Base-by-base conservation (phyloP, 768 basidiomycete genomes). In the Crassisporium funariophilum region DNA sequence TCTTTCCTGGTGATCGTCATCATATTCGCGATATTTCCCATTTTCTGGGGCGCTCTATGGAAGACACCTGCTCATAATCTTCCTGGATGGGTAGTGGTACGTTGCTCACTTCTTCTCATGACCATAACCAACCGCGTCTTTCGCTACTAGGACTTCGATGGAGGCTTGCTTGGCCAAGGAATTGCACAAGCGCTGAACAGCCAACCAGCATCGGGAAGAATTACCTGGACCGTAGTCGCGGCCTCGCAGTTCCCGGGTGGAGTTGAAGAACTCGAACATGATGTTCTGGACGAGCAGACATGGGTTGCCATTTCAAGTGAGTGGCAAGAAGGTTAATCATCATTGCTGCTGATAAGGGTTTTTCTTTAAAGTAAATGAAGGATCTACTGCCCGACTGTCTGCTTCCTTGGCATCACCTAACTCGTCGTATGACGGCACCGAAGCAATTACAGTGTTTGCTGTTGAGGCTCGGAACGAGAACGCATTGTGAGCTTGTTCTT, bases 41-140 rank as follows among this genome's bases (percentile, higher is more conserved):
- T 85, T 36, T 84, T 77, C 59, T 85, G 82, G 81, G 71, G 70
- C 4, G 56, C 79, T 9, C 60, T 80, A 4, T 80, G 79, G 65
- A 71, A 70, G 43, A 70, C 70, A 10, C 71, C 63, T 24, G 70
- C 50, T 0, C 61, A 68, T 29, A 74, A 75, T 17, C 55, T 86
- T 19, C 57, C 70, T n/a, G 81, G 78, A 2, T 83, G 75, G 71
- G 70, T 85, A 0, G 76, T 85, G 19, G 83, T 84, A 47, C 41
- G 79, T 69, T 17, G 3, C 10, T 34, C 40, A 15, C 4, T 7
- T 34, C 25, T 23, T 12, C 36, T 25, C 12, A 20, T 13, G n/a
- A 16, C 21, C 10, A 39, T 8, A 4, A 29, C 38, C 35, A 5
- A 35, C 15, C 39, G 6, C 22, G 4, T 31, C 13, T 22, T 37